phyloP scores from a whole-genome alignment of 345 rosid genomes.

The Populus pruinosa region DNA sequence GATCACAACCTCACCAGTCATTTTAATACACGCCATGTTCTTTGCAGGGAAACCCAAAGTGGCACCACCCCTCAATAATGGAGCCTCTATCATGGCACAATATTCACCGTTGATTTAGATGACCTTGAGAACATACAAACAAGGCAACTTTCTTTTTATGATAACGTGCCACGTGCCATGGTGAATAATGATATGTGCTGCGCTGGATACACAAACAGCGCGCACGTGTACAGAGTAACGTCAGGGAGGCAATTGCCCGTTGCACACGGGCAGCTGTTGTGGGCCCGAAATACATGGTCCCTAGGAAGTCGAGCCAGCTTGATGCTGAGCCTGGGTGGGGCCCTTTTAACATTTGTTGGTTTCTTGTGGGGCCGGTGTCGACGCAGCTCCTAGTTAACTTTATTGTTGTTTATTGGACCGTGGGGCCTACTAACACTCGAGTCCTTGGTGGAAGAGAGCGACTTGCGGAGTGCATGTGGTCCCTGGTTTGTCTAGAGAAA shows the following conservation, averaged over 20 bases:
- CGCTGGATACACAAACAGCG: constrained; percentile 5
- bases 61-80: constrained; percentile 11
- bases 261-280: constrained; percentile 33
- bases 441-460: not conserved
- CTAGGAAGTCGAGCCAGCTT: constrained; percentile 32
- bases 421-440: constrained; percentile 6
- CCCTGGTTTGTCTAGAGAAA: not conserved
- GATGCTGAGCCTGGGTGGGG: constrained; percentile 5
- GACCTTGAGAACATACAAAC: not conserved
- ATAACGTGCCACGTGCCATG: constrained; percentile 19
- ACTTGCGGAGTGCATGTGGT: not conserved
- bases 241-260: constrained; percentile 10
- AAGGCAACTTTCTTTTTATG: not conserved
- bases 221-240: constrained; percentile 25
- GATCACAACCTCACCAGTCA: not conserved
- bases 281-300: constrained; percentile 48
- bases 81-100: not conserved
- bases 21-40: not conserved
- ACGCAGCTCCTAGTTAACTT: constrained; percentile 20
- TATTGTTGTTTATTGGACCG: not conserved
- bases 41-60: constrained; percentile 2
- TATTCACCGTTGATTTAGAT: not conserved
- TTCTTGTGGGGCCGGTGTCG: constrained; percentile 13
- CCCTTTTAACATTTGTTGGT: not conserved
- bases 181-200: not conserved